Percentiles rank a stretch among this genome's conserved stretches.
These are phyloP conservation scores for Gnomoniopsis sp. DNA, from an alignment of 2,329 filamentous ascomycete genomes.

Conservation along the genomic window DNA sequence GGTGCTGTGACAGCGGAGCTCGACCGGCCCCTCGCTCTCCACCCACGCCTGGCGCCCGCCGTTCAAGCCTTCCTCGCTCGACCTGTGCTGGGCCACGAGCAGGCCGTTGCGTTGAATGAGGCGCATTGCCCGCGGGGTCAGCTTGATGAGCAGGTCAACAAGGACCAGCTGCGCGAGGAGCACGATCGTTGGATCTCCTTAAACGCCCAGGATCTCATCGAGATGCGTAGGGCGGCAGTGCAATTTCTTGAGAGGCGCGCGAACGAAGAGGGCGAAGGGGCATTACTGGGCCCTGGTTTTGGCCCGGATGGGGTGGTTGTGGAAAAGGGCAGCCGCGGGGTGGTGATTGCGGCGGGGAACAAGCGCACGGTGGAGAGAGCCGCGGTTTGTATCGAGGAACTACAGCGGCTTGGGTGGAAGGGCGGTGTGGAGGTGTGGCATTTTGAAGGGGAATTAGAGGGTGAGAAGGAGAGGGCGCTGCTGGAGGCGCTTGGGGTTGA, in stretches of 20 bases:
- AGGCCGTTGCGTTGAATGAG: conserved; percentile 12
- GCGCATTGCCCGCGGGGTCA: conserved; percentile 11
- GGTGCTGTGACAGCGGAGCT: background rate
- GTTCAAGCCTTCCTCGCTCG: conserved; percentile 9
- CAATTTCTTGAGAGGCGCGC: conserved; percentile 8
- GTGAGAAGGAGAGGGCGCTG: conserved; percentile 1
- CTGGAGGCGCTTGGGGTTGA: conserved; percentile 9
- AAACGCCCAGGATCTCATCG: background rate
- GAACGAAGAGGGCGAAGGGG: background rate
- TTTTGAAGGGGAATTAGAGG: conserved; percentile 16
- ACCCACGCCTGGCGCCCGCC: background rate
- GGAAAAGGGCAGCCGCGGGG: conserved; percentile 6
- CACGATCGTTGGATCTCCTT: conserved; percentile 10
- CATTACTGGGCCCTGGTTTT: conserved; percentile 12
- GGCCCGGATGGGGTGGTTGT: background rate
- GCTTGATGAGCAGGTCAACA: conserved; percentile 13
- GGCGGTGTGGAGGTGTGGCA: conserved; percentile 15
- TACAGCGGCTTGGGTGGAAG: conserved; percentile 14
- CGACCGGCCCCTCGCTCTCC: background rate
- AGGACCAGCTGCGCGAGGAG: conserved; percentile 13
- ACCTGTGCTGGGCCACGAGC: conserved; percentile 12
- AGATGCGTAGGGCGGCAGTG: conserved; percentile 10
- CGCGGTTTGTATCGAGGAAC: conserved; percentile 8
- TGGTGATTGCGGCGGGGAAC: conserved; percentile 16
- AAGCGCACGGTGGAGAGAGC: conserved; percentile 12